A percentile compares a stretch with the other conserved stretches of the same genome.
phyloP scores from a whole-genome alignment of 257 asterid species.

The Solanum chilense region DNA sequence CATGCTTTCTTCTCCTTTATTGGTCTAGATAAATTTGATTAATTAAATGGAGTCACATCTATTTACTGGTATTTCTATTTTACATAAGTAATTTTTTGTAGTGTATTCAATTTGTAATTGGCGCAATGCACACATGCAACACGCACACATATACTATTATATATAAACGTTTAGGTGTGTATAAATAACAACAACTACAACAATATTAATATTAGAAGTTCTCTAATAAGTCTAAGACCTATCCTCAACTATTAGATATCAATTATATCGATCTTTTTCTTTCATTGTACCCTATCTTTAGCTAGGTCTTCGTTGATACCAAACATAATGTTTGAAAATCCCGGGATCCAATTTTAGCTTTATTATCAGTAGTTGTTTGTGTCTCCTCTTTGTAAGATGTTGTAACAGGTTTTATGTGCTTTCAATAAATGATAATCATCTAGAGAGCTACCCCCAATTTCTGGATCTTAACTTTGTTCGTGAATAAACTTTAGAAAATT shows the following conservation, averaged over 20 bases:
- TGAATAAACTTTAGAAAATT: neutral
- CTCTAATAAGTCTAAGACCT: too few species aligned
- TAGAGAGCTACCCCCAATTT: neutral
- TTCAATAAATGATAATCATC: neutral
- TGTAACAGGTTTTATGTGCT: neutral
- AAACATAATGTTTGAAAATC: neutral
- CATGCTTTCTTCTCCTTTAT: neutral
- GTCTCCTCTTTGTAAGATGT: neutral
- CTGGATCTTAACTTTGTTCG: neutral
- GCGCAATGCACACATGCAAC: neutral
- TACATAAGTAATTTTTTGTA: neutral
- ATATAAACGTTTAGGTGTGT: too few species aligned
- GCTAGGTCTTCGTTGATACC: neutral
- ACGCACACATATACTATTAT: neutral
- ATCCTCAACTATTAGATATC: neutral
- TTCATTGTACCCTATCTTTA: neutral
- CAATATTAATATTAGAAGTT: too few species aligned
- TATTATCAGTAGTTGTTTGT: neutral
- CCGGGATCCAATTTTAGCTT: neutral
- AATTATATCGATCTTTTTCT: neutral
- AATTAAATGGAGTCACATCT: neutral
- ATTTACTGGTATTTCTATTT: neutral
- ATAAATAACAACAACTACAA: too few species aligned
- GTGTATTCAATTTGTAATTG: neutral
- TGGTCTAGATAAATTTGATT: neutral